phyloP scores from a whole-genome alignment of 176 grass and related monocot species.

The Oryza punctata region DNA sequence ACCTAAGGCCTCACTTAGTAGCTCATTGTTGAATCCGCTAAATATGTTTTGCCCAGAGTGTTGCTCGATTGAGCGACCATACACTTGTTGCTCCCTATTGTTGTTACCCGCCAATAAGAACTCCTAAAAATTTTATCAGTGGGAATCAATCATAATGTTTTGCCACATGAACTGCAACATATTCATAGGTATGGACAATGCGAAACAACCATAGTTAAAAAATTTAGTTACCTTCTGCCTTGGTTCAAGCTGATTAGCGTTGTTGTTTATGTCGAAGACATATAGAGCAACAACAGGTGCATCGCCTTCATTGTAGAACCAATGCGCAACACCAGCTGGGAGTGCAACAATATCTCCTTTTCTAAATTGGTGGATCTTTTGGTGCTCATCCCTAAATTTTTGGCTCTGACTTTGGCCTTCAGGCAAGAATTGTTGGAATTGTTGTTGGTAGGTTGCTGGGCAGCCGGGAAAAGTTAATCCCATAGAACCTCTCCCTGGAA shows the following conservation, averaged over 20 bases:
- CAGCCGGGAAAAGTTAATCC: conserved; percentile 32
- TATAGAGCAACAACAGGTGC: not conserved
- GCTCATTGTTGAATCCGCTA: conserved; percentile 29
- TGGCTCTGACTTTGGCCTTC: conserved; percentile 1
- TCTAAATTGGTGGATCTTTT: not conserved
- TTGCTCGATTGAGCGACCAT: not conserved
- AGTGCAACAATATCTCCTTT: not conserved
- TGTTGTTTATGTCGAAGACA: not conserved
- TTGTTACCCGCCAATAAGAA: conserved; percentile 48
- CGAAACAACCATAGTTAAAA: not conserved
- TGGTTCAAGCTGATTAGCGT: not conserved
- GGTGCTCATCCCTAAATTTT: not conserved
- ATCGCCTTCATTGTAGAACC: not conserved
- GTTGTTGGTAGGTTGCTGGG: not conserved
- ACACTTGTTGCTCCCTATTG: conserved; percentile 7
- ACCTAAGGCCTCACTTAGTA: conserved; percentile 2
- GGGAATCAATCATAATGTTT: not conserved
- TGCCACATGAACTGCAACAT: not conserved
- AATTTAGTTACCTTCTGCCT: not conserved
- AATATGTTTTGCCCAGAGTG: conserved; percentile 28
- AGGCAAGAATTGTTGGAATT: conserved; percentile 28
- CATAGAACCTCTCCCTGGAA: conserved; percentile 34
- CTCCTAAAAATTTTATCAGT: conserved; percentile 20
- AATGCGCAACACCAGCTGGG: not conserved
- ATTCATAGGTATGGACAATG: too few relatives aligned